These are phyloP conservation scores for Suillus hirtellus DNA, from an alignment of 768 basidiomycete genomes.

Conservation along the genomic window DNA sequence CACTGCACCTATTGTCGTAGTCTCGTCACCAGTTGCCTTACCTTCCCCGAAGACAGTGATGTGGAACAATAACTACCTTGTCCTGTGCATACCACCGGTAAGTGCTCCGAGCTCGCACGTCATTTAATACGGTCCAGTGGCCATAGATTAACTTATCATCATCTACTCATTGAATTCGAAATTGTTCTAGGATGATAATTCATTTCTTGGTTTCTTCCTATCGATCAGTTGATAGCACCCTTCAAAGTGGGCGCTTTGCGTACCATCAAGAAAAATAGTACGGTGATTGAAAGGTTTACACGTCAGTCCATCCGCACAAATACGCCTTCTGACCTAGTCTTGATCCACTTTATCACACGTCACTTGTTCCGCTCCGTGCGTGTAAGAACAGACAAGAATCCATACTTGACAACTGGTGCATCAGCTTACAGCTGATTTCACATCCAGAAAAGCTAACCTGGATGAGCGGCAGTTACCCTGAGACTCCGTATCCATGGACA, in stretches of 20 bases:
- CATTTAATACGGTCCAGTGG: not conserved
- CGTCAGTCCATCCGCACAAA: not conserved
- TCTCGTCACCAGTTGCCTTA: not conserved
- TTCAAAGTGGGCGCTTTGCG: constrained; percentile 19
- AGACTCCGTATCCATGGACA: not conserved
- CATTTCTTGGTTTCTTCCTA: constrained; percentile 18
- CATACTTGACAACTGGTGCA: too few relatives aligned
- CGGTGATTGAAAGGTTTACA: not conserved
- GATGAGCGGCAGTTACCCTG: not conserved
- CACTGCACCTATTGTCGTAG: not conserved
- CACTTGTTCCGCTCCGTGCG: not conserved
- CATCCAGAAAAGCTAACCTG: not conserved
- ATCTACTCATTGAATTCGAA: constrained; percentile 17
- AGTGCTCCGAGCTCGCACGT: not conserved
- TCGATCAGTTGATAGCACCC: constrained; percentile 14
- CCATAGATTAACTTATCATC: constrained; percentile 11
- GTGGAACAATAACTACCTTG: not conserved
- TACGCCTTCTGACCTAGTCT: not conserved
- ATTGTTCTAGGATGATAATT: constrained; percentile 10
- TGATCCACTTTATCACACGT: not conserved
- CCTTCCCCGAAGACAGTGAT: not conserved
- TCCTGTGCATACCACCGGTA: not conserved
- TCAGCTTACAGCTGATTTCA: not conserved
- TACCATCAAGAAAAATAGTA: constrained; percentile 22
- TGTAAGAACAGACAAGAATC: not conserved